Evolutionary conservation across 306 rosid species (phyloP).

Genomic region (Dryas octopetala): DNA sequence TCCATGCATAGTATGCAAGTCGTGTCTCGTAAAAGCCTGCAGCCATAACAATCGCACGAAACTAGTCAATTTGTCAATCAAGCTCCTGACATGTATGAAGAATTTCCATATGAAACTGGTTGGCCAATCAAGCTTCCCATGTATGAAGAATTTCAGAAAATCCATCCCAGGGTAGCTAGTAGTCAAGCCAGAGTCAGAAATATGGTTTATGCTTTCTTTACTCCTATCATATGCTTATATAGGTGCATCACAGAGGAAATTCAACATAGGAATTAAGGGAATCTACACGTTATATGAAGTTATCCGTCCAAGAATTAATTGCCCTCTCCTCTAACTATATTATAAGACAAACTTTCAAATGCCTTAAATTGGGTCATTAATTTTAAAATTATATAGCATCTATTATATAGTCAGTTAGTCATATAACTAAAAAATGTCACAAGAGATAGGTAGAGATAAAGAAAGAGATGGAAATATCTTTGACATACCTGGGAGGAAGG

Average conservation of each 20-base stretch:
- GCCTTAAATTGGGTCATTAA: not conserved
- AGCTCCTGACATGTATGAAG: conserved; percentile 8
- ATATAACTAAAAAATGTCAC: not conserved
- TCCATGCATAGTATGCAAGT: conserved; percentile 87
- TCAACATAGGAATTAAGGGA: not conserved
- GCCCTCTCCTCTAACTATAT: not conserved
- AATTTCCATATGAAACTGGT: not conserved
- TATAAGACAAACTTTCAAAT: not conserved
- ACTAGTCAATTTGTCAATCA: not conserved
- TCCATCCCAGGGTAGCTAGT: not conserved
- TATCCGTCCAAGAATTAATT: not conserved
- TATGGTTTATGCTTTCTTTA: not conserved
- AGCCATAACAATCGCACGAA: conserved; percentile 21
- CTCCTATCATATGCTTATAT: not conserved
- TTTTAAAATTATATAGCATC: not conserved
- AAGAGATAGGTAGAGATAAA: not conserved
- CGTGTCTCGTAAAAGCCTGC: conserved; percentile 96
- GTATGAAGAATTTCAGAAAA: not conserved
- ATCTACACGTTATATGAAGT: not conserved
- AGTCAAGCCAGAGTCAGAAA: not conserved
- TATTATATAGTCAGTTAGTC: not conserved
- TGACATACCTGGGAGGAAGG: conserved; percentile 88
- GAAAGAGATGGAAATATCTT: conserved; percentile 10
- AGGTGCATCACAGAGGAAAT: not conserved
- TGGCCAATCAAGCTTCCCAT: not conserved